Evolutionary conservation across 345 rosid genomes (phyloP).

Genomic region (Combretum micranthum): DNA sequence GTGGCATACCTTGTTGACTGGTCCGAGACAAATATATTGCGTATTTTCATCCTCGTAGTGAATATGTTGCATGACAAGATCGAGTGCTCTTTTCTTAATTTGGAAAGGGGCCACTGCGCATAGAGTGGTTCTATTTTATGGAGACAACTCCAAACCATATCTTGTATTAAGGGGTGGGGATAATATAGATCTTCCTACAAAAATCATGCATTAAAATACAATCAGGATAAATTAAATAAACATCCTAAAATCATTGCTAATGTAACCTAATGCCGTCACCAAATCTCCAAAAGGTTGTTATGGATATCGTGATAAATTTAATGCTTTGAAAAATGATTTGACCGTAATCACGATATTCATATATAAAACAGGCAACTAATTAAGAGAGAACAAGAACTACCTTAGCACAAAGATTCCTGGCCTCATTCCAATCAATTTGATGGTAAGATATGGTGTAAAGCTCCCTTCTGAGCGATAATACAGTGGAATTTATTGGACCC

Average conservation of each 20-base stretch:
- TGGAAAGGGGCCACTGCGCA: slow-evolving; percentile 43
- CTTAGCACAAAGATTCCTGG: slow-evolving; percentile 40
- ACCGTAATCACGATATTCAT: too few relatives aligned
- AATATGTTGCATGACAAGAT: slow-evolving; percentile 39
- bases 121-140: slow-evolving; percentile 44
- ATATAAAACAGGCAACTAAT: not conserved
- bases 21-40: slow-evolving; percentile 40
- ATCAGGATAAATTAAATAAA: not conserved
- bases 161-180: slow-evolving; percentile 48
- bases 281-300: too few relatives aligned
- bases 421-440: slow-evolving; percentile 41
- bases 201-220: not conserved
- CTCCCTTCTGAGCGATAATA: slow-evolving; percentile 48
- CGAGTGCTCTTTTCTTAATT: slow-evolving; percentile 42
- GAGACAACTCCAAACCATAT: slow-evolving; percentile 47
- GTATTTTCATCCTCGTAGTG: slow-evolving; percentile 60
- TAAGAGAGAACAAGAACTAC: slow-evolving; percentile 12
- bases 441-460: slow-evolving; percentile 40
- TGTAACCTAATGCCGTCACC: too few relatives aligned
- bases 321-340: too few relatives aligned
- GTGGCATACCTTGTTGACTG: slow-evolving; percentile 41
- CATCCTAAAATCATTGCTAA: too few relatives aligned
- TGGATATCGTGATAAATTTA: too few relatives aligned
- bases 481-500: slow-evolving; percentile 27
- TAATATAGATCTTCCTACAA: slow-evolving; percentile 53